Conservation (phyloP, 176 grass and related monocot species). For the Zoysia pacifica region DNA sequence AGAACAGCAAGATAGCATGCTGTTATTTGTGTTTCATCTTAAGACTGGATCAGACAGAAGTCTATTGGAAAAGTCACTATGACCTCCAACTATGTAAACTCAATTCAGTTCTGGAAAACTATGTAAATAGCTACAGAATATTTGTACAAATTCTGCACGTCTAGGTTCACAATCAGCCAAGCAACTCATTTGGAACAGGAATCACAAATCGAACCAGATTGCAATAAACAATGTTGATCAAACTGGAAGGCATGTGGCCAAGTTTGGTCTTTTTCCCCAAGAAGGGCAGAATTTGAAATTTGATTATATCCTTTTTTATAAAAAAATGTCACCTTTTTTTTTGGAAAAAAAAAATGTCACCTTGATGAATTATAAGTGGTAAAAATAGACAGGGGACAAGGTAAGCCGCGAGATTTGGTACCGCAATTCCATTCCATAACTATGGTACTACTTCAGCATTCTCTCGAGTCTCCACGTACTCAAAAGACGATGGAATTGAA, state of each 20-base stretch:
- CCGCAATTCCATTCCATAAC: constrained; percentile 10
- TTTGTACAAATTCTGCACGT: neutral
- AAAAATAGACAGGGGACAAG: neutral
- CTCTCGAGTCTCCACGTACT: constrained; percentile 3
- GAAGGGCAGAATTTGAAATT: neutral
- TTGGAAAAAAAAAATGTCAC: neutral
- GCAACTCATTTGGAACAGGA: neutral
- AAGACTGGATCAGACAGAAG: neutral
- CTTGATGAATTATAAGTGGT: neutral
- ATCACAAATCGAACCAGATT: neutral
- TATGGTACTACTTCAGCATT: neutral
- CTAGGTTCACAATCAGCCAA: neutral
- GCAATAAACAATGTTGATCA: constrained; percentile 1
- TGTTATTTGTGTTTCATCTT: neutral
- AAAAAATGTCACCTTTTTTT: neutral
- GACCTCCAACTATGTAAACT: neutral
- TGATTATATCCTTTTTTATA: neutral
- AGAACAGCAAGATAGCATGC: neutral
- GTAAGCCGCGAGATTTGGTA: constrained; percentile 2
- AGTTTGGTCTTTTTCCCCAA: neutral
- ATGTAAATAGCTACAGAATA: neutral
- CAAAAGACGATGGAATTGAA: neutral
- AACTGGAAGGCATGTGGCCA: neutral
- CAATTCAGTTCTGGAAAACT: neutral
- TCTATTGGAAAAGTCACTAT: neutral